Evolutionary conservation across 345 rosid species (phyloP), one percentile per base, ranked within the genome.

Genomic region (Camelina sativa): DNA sequence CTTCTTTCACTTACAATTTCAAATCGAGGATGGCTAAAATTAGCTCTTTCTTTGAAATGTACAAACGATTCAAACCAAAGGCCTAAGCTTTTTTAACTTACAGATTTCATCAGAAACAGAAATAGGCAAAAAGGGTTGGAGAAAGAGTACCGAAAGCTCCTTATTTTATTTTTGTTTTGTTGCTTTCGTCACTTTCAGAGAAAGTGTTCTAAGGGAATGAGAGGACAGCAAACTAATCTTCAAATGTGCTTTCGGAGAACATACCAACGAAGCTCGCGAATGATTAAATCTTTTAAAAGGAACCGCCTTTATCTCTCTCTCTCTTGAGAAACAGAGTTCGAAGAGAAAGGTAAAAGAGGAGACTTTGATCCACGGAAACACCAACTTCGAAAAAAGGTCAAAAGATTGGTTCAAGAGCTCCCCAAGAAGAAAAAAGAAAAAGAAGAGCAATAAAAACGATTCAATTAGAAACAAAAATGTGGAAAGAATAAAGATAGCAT

Each of bases 261-360:
- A 65, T 57, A 71, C 60, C 76, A 77, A 64, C 38, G 76, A 77
- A 63, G 80, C 68, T 76, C 11, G 69, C 51, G 61, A 57, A n/a
- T 54, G 65, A 44, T 66, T 65, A 22, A 22, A n/a, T 22, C 48
- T 46, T 34, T 28, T 22, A 2, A 69, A 70, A 69, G 80, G 71
- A 70, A 62, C 32, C 38, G 22, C 30, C 62, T 77, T 77, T 77
- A 61, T 54, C 44, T 30, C n/a, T 34, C 37, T 34, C n/a, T 34
- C 23, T 34, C 23, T 44, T 32, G 23, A 57, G 41, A 56, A 65
- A 30, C 37, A 13, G 55, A 44, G 57, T 35, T 56, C 2, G 43
- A 59, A 6, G 68, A 40, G 60, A 25, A 67, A 38, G 62, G 55
- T 17, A 59, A 61, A 75, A 52, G 53, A 37, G 8, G 58, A 75